These are phyloP conservation scores for Prunus persica DNA, from an alignment of 306 rosid genomes.

Conservation along the genomic window DNA sequence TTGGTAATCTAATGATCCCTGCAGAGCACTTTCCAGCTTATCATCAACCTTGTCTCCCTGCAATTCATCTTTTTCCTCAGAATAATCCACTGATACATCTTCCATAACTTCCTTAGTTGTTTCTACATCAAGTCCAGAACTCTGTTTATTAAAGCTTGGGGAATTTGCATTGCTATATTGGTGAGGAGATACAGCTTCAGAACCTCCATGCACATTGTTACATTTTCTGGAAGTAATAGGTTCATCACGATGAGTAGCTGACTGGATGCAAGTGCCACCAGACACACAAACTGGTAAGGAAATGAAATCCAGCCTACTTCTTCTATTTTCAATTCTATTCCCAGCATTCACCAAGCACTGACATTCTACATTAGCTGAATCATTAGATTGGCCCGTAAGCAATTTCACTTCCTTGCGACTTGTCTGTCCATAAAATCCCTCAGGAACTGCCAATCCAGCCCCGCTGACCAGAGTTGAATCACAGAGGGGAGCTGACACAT, in stretches of 20 bases:
- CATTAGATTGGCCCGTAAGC: conserved; percentile 12
- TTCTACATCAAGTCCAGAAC: conserved; percentile 31
- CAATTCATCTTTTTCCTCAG: conserved; percentile 31
- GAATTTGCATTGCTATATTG: conserved; percentile 34
- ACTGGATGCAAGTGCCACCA: conserved; percentile 33
- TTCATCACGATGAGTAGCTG: conserved; percentile 27
- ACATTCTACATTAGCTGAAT: conserved; percentile 13
- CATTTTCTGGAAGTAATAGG: conserved; percentile 43
- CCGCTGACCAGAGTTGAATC: conserved; percentile 30
- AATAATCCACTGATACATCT: conserved; percentile 25
- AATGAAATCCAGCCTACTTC: conserved; percentile 26
- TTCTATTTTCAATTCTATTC: conserved; percentile 25
- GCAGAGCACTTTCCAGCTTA: conserved; percentile 27
- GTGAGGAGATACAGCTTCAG: conserved; percentile 32
- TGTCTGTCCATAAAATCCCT: conserved; percentile 23
- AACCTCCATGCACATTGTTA: conserved; percentile 26
- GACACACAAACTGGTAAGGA: conserved; percentile 35
- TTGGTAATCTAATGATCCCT: conserved; percentile 23
- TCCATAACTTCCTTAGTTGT: conserved; percentile 29
- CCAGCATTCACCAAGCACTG: conserved; percentile 13
- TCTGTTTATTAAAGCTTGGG: conserved; percentile 34
- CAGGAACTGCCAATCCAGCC: conserved; percentile 28
- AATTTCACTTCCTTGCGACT: conserved; percentile 16
- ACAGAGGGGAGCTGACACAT: conserved; percentile 24
- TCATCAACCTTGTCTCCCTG: conserved; percentile 25